Evolutionary conservation across 2,329 filamentous ascomycete species (phyloP), one percentile per base, ranked within the genome.

Genomic region (Xylariaceae sp.): DNA sequence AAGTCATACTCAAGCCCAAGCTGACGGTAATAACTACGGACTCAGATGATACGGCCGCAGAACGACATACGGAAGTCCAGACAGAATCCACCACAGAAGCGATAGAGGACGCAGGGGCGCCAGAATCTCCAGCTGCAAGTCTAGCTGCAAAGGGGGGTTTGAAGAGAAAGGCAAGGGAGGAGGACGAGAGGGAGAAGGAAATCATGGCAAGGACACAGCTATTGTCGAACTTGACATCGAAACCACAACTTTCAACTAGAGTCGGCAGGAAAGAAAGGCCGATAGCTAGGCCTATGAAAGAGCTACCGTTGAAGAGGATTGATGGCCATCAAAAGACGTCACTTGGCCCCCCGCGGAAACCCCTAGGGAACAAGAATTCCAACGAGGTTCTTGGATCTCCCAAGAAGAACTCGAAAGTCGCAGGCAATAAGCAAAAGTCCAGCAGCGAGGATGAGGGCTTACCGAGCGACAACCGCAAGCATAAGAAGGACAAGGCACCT

Each of bases 361-460:
- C 75, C 1, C 61, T 80, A 9, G 62, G 68, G 6, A 64, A 66
- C 31, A 83, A 82, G 60, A 82, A 66, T 59, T 72, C 74, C 12
- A 81, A 81, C 51, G 68, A 77, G 39, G 70, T 75, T 48, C 54
- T 83, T 30, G 64, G 66, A 19, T 81, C 79, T 2, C 78, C 78
- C 0, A 76, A 68, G 52, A 76, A 69, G 52, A 81, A 81, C 55
- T 48, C 46, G n/a, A n/a, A n/a, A n/a, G n/a, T n/a, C n/a, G n/a
- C n/a, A n/a, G n/a, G n/a, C n/a, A n/a, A 63, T 7, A 52, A 62
- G 23, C 57, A 54, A 2, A 74, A 73, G 47, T 49, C 57, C 3
- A 62, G 66, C 19, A 45, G 56, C 28, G 56, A 57, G 37, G 42
- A 24, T 23, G 46, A 46, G 3, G 42, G 46, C 16, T 7, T 37